Conservation (phyloP, 1,284 basidiomycete genomes). For the Trichosporon sp. region DNA sequence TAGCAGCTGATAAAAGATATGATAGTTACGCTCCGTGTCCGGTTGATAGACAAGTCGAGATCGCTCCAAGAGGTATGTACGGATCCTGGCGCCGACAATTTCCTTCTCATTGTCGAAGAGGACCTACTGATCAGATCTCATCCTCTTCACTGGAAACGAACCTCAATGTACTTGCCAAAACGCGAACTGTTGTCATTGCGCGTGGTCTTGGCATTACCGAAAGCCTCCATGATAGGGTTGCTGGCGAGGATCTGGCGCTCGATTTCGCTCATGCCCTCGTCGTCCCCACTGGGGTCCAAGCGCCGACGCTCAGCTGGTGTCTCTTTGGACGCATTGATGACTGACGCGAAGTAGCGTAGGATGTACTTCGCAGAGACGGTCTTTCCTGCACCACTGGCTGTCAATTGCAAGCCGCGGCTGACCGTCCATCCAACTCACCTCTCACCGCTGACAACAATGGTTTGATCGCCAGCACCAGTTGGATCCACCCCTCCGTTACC, state of each 20-base stretch:
- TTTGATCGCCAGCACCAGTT: constrained; percentile 72
- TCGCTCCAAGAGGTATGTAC: constrained; percentile 95
- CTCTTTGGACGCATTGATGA: constrained; percentile 76
- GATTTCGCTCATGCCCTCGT: constrained; percentile 76
- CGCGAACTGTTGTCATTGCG: constrained; percentile 98
- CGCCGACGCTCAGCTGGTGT: constrained; percentile 33
- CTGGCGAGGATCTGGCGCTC: constrained; percentile 97
- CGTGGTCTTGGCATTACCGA: constrained; percentile 99
- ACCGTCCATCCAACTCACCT: constrained; percentile 67
- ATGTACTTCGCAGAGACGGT: constrained; percentile 99
- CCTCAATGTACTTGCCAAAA: constrained; percentile 99
- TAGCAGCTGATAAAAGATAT: constrained; percentile 99
- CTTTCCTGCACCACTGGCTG: constrained; percentile 89
- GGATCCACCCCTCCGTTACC: constrained; percentile 70
- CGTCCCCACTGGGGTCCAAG: constrained; percentile 43
- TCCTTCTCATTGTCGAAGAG: constrained; percentile 93
- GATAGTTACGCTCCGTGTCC: constrained; percentile 95
- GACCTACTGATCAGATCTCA: constrained; percentile 62
- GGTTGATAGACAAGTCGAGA: constrained; percentile 98
- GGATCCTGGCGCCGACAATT: constrained; percentile 95
- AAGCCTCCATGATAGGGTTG: constrained; percentile 98
- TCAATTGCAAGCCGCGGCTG: background rate
- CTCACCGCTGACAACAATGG: constrained; percentile 98
- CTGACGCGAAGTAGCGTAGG: constrained; percentile 97
- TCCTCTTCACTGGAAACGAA: constrained; percentile 53